Evolutionary conservation across 306 rosid species (phyloP).

Genomic region (Cyclanthera cordifolia): DNA sequence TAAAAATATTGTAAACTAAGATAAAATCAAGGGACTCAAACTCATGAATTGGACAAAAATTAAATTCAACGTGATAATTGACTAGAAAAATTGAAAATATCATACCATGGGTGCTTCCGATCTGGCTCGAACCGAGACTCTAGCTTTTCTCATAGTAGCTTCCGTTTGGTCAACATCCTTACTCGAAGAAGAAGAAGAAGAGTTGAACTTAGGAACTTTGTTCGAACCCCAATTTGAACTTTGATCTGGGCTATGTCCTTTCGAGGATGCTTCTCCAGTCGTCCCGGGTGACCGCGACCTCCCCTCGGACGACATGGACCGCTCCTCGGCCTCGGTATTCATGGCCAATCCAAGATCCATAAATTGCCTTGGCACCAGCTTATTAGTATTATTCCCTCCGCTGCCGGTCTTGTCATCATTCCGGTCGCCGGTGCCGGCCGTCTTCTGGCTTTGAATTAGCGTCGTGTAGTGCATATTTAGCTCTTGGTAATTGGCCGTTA

Average conservation of each 20-base stretch:
- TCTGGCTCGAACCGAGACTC: slow-evolving; percentile 75
- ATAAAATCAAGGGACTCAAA: too few relatives aligned
- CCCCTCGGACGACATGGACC: slow-evolving; percentile 33
- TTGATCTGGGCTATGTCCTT: slow-evolving; percentile 27
- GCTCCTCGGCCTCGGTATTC: slow-evolving; percentile 26
- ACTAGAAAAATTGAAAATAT: too few relatives aligned
- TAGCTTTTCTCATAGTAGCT: slow-evolving; percentile 66
- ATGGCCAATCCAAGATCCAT: slow-evolving; percentile 58
- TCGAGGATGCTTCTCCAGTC: slow-evolving; percentile 23
- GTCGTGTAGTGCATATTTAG: slow-evolving; percentile 31
- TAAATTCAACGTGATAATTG: too few relatives aligned
- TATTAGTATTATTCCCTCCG: not conserved
- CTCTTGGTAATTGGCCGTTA: slow-evolving; percentile 26
- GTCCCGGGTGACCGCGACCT: slow-evolving; percentile 26
- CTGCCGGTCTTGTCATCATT: not conserved
- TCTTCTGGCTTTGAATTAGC: slow-evolving; percentile 29
- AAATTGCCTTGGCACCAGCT: slow-evolving; percentile 43
- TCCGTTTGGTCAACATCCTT: slow-evolving; percentile 49
- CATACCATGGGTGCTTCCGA: slow-evolving; percentile 64
- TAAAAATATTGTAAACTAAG: too few relatives aligned
- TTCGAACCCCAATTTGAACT: slow-evolving; percentile 26
- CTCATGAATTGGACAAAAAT: too few relatives aligned
- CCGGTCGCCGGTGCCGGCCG: slow-evolving; percentile 1
- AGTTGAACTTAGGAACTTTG: slow-evolving; percentile 38
- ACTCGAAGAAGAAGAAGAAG: slow-evolving; percentile 23